Base-by-base conservation (phyloP, 2,329 filamentous ascomycete genomes). In the Colletotrichum orbiculare region DNA sequence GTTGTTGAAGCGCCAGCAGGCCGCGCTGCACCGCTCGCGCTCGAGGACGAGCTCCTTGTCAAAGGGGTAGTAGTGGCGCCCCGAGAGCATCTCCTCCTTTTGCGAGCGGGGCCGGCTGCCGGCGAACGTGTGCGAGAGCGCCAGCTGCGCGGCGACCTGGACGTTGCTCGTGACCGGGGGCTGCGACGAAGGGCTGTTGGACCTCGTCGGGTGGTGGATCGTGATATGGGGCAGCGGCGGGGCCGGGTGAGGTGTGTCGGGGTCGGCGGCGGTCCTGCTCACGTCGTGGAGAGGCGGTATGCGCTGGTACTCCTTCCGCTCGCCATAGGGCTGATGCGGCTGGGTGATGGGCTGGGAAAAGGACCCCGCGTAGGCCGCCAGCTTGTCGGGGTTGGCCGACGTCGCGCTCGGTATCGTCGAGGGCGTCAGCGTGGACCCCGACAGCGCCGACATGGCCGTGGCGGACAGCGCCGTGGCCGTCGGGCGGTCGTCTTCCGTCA, bases 41-140 rank as follows among this genome's bases (percentile, higher is more conserved):
- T 97, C 94, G 17, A 92, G 84, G 12, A 92, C 85, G 6, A 99
- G 85, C 71, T 93, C 90, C 66, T 89, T 86, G 73, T 93, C 89
- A 68, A 91, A 94, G 7, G 92, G 92, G 66, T 89, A 89, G 77
- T 93, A 98, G n/a, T 88, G 85, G 45, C 91, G 85, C 11, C 92
- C 92, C 38, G 84, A 84, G 13, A 97, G 81, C 95, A 98, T 98
- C 75, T 96, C 93, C 66, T 96, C 91, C 77, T 96, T 96, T 74
- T 97, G 93, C 1, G 89, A 91, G 66, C 84, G 79, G 71, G 73
- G 71, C 70, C 78, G 70, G 10, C 72, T 71, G 2, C 70, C 67
- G 69, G 65, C 71, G 2, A 81, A 83, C 8, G 84, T 78, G 71
- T 88, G 85, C 33, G 84, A 85, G 52, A 89, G 74, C 2, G 87